These are phyloP conservation scores for Ceratocystis papillata DNA, from an alignment of 2,329 filamentous ascomycete species.

Conservation along the genomic window DNA sequence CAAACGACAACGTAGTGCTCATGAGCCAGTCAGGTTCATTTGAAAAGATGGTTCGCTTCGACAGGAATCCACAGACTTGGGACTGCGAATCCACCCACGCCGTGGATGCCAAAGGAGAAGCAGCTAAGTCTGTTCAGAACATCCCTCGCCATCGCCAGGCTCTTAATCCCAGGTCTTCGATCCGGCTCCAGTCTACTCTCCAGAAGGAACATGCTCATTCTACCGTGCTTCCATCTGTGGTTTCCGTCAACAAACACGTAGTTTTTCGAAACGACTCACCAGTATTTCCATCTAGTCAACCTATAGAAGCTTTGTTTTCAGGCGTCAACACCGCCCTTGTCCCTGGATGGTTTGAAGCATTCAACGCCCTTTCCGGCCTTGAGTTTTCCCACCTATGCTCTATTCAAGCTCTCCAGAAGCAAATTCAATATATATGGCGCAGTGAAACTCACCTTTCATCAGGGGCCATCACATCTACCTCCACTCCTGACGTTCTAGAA, in stretches of 20 bases:
- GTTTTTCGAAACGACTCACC: not conserved
- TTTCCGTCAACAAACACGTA: slow-evolving; percentile 7
- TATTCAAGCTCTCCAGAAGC: slow-evolving; percentile 29
- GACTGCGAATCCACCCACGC: slow-evolving; percentile 16
- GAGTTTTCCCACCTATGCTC: slow-evolving; percentile 33
- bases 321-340: not conserved
- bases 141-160: slow-evolving; percentile 10
- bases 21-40: not conserved
- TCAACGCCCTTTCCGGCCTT: slow-evolving; percentile 28
- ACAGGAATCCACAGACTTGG: slow-evolving; percentile 14
- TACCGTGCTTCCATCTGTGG: not conserved
- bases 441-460: slow-evolving; percentile 19
- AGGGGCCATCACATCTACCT: slow-evolving; percentile 23
- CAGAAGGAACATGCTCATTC: not conserved
- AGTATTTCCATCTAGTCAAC: not conserved
- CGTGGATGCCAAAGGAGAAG: not conserved
- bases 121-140: not conserved
- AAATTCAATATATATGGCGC: slow-evolving; percentile 1
- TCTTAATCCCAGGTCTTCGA: not conserved
- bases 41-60: slow-evolving; percentile 17
- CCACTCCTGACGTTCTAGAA: slow-evolving; percentile 26
- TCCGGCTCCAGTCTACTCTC: not conserved
- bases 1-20: not conserved
- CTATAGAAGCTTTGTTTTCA: slow-evolving; percentile 10
- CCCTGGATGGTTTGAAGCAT: slow-evolving; percentile 28